Evolutionary conservation across 345 rosid genomes (phyloP), one percentile per base, ranked within the genome.

Genomic region (Raphanus raphanistrum): DNA sequence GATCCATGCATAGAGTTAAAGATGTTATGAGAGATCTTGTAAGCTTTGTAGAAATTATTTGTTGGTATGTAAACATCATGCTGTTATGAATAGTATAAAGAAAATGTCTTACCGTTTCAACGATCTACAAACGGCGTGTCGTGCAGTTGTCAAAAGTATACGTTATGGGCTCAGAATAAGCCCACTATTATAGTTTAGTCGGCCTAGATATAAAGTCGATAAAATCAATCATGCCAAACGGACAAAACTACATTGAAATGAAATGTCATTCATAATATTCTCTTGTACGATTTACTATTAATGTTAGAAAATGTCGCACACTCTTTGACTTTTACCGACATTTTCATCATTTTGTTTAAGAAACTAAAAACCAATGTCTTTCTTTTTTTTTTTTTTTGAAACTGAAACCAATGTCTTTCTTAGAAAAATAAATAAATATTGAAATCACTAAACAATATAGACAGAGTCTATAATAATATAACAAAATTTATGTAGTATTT

Each of bases 261-360:
- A 71, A 71, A 77, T 70, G 5, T 3, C 59, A 8, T n/a, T 71
- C 76, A 71, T 58, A 57, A 58, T 58, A 27, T 17, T 55, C 65
- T 28, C 45, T 65, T 43, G 81, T 71, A 78, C 73, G 55, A 72
- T 59, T 73, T 32, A 66, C 77, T 66, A 28, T 28, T 28, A 2
- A 28, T 28, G 31, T 28, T 28, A 4, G 4, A 28, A 28, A 28
- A 28, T 28, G 31, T 28, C 31, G 2, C 4, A 28, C 4, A 28
- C 31, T 28, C 31, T 28, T 28, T 28, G 31, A 28, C 31, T 28
- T 28, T 28, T 28, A 25, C 2, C 38, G 29, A 43, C 38, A 27
- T 10, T 6, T 25, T 67, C 8, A 27, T 17, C 31, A 58, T 58
- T 26, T 57, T 58, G 11, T 25, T 66, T 66, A 54, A 17, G 13